Evolutionary conservation across 176 grass and related monocot genomes (phyloP), one percentile per base, ranked within the genome.

Genomic region (Paspalum notatum): DNA sequence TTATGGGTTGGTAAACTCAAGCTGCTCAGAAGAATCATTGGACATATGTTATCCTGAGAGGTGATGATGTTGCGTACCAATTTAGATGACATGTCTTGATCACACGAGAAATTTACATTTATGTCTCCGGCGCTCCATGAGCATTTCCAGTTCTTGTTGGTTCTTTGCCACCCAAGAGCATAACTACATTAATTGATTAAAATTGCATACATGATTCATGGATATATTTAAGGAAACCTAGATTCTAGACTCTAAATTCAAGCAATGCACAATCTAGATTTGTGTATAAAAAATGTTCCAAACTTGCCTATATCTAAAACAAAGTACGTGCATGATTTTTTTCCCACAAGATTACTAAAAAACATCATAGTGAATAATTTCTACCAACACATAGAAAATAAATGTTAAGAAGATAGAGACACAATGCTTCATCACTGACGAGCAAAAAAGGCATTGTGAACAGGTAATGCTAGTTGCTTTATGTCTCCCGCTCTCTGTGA

Each of bases 291-390:
- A 67, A 81, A 43, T 83, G 87, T 18, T 85, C 62, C 51, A 72
- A 78, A 94, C 96, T 90, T 99, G 96, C 6, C 96, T 92, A 91
- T 95, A 94, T 86, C 95, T 99, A 80, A 99, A 99, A 39, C 92
- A 90, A 72, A 99, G 96, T 68, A 99, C 92, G 90, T 95, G 96
- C 90, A 95, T 93, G 65, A 99, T 95, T 91, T 65, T 99, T 76
- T 88, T 95, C 82, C 96, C 51, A 99, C 74, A 91, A 99, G 96
- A 88, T 99, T 99, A 91, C 86, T 91, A 27, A 95, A 86, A 99
- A 99, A 42, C 96, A 82, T 93, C 85, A 82, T 90, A 91, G 79
- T 95, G 96, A 80, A 99, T 99, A 84, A 95, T 92, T 89, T 99
- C 89, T 42, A 85, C 93, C 96, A 85, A 81, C 27, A 39, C 66